Evolutionary conservation across 1,284 basidiomycete species (phyloP).

Genomic region (Ustilago shanxiensis): DNA sequence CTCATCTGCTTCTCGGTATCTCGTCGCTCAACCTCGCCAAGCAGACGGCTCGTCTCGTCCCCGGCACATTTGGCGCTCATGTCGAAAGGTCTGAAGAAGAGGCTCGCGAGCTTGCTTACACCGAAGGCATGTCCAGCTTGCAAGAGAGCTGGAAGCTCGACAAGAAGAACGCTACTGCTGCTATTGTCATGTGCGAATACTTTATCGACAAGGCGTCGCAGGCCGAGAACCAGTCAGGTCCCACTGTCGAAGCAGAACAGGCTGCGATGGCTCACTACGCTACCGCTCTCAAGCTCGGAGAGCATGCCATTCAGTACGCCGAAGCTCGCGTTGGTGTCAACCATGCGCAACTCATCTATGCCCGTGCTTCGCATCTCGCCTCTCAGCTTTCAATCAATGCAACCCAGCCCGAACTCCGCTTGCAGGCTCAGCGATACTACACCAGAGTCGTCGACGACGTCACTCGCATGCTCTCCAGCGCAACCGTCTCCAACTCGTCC

Average conservation of each 20-base stretch:
- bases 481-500: constrained; percentile 16
- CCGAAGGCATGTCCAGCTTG: constrained; percentile 60
- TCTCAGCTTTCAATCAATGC: constrained; percentile 55
- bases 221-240: constrained; percentile 27
- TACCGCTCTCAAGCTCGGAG: constrained; percentile 66
- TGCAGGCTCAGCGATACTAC: constrained; percentile 63
- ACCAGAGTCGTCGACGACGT: constrained; percentile 59
- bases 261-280: constrained; percentile 51
- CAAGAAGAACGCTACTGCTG: constrained; percentile 66
- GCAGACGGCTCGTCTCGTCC: constrained; percentile 49
- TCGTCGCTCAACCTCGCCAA: constrained; percentile 62
- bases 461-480: constrained; percentile 34
- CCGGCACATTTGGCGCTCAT: constrained; percentile 59
- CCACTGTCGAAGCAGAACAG: constrained; percentile 25
- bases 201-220: constrained; percentile 57
- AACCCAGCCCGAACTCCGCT: constrained; percentile 51
- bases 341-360: constrained; percentile 63
- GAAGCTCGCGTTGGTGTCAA: constrained; percentile 58
- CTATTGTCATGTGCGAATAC: constrained; percentile 63
- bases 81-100: constrained; percentile 55
- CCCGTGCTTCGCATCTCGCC: constrained; percentile 63
- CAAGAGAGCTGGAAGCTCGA: constrained; percentile 66
- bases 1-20: constrained; percentile 65
- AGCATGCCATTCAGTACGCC: constrained; percentile 68
- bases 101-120: constrained; percentile 62